These are phyloP conservation scores for Colletotrichum magnum DNA, from an alignment of 2,329 filamentous ascomycete species.

Conservation along the genomic window DNA sequence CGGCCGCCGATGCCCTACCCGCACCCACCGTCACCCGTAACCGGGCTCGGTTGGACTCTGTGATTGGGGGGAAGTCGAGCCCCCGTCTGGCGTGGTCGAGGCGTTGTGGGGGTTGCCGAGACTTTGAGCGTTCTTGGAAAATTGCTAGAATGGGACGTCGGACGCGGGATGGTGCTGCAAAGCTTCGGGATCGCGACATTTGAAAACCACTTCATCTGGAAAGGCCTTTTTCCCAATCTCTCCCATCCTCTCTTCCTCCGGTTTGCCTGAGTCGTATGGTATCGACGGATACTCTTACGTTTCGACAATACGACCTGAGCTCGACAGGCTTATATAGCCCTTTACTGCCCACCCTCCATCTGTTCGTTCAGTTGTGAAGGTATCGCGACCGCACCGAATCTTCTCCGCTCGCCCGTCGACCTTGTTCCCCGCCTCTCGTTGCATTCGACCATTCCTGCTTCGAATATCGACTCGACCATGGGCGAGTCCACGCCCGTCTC, in stretches of 20 bases:
- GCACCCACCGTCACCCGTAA: slow-evolving; percentile 5
- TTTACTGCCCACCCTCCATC: background rate
- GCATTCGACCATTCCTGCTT: background rate
- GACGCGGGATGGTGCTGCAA: slow-evolving; percentile 22
- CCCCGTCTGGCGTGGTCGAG: background rate
- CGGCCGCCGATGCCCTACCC: slow-evolving; percentile 9
- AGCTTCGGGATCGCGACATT: slow-evolving; percentile 29
- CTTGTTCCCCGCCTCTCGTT: background rate
- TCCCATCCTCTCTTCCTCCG: background rate
- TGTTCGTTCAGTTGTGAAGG: background rate
- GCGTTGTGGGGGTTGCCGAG: slow-evolving; percentile 34
- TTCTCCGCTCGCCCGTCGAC: background rate
- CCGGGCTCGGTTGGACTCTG: background rate
- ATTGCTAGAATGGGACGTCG: background rate
- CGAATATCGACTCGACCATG: background rate
- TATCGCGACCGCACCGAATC: background rate
- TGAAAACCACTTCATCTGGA: slow-evolving; percentile 18
- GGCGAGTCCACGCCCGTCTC: slow-evolving; percentile 20
- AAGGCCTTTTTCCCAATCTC: background rate
- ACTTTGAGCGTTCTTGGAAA: slow-evolving; percentile 30
- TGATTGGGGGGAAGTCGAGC: slow-evolving; percentile 22
- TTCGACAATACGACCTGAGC: background rate
- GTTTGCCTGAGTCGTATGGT: slow-evolving; percentile 13
- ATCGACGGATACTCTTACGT: background rate
- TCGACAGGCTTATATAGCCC: slow-evolving; percentile 27